These are phyloP conservation scores for Talaromyces sp. DNA, from an alignment of 2,329 filamentous ascomycete species.

Conservation along the genomic window DNA sequence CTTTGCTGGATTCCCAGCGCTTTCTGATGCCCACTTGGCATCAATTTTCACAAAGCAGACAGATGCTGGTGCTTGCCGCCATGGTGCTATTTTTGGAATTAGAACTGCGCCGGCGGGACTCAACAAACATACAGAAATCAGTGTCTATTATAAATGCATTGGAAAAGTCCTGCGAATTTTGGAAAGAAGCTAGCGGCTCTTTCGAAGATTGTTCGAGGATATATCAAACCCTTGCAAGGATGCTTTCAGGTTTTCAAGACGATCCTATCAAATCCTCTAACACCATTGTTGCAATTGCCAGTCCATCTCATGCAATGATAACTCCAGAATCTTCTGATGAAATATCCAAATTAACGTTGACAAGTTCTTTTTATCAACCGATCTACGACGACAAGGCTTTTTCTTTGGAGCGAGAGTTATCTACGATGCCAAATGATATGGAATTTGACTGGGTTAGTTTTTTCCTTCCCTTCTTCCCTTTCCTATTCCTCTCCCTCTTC, in stretches of 20 bases:
- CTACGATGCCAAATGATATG: conserved; percentile 6
- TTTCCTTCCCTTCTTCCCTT: neutral
- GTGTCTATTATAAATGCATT: conserved; percentile 3
- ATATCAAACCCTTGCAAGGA: conserved; percentile 1
- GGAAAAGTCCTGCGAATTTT: conserved; percentile 2
- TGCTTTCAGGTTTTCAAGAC: conserved; percentile 5
- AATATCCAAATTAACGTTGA: neutral
- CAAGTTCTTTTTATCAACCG: neutral
- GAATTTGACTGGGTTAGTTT: conserved; percentile 11
- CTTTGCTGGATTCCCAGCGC: conserved; percentile 2
- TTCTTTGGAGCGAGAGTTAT: conserved; percentile 3
- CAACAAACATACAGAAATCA: neutral
- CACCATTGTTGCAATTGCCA: neutral
- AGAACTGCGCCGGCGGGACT: conserved; percentile 5
- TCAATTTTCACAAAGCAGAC: conserved; percentile 3
- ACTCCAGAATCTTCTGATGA: neutral
- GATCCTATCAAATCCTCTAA: neutral
- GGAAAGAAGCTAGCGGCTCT: conserved; percentile 1
- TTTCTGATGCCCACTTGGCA: conserved; percentile 6
- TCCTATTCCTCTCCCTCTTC: too few relatives aligned
- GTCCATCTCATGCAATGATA: neutral
- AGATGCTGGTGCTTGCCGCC: neutral
- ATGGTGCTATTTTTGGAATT: conserved; percentile 10
- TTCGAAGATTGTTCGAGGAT: conserved; percentile 6
- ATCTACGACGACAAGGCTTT: neutral